Evolutionary conservation across 345 rosid genomes (phyloP).

Genomic region (Pistacia integerrima): DNA sequence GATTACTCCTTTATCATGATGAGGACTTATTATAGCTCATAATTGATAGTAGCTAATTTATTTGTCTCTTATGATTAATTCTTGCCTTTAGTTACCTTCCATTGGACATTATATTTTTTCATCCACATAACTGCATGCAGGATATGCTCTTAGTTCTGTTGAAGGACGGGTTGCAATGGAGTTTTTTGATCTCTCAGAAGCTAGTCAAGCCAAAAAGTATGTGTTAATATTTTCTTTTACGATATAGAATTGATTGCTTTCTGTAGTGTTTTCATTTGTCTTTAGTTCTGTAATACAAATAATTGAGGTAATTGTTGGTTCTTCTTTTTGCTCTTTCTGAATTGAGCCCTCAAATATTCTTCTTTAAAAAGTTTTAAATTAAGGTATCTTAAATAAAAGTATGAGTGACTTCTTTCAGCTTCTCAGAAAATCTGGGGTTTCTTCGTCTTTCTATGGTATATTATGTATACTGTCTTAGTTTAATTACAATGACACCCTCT

Average conservation of each 20-base stretch:
- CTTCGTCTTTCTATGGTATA: not conserved
- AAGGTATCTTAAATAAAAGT: not conserved
- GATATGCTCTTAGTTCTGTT: conserved; percentile 97
- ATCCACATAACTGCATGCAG: conserved; percentile 46
- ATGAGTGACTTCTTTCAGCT: not conserved
- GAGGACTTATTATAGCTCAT: not conserved
- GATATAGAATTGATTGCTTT: not conserved
- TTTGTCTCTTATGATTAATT: not conserved
- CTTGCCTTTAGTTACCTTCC: not conserved
- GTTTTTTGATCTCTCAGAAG: conserved; percentile 88
- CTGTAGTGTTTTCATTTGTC: not conserved
- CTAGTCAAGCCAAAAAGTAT: conserved; percentile 95
- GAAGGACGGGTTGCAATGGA: conserved; percentile 99
- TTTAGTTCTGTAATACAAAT: not conserved
- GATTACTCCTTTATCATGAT: not conserved
- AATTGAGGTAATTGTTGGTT: not conserved
- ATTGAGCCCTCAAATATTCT: not conserved
- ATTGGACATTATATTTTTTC: conserved; percentile 11
- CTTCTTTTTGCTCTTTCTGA: not conserved
- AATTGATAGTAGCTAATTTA: not conserved
- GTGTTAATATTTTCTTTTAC: conserved; percentile 12
- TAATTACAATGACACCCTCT: not conserved
- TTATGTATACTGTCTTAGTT: not conserved
- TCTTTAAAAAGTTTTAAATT: not conserved
- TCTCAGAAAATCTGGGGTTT: not conserved